Percentiles rank a stretch among this genome's conserved stretches.
Evolutionary conservation across 2,329 filamentous ascomycete species (phyloP).

Genomic region (Stemphylium lycopersici): DNA sequence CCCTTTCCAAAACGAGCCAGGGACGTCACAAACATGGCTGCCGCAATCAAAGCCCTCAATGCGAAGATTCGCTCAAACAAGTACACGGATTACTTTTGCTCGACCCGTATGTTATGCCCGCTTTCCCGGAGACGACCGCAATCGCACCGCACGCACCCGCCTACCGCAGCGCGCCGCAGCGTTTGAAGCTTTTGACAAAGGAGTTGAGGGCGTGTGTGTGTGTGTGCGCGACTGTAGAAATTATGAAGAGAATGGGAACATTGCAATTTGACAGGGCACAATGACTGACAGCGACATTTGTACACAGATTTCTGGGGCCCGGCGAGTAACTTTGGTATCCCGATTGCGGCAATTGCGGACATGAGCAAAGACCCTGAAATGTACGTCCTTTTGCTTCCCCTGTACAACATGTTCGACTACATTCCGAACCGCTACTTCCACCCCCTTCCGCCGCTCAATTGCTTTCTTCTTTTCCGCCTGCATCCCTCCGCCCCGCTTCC

Average conservation of each 20-base stretch:
- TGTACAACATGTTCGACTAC: not conserved
- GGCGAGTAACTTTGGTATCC: slow-evolving; percentile 61
- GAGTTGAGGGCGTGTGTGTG: not conserved
- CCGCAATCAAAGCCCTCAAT: slow-evolving; percentile 61
- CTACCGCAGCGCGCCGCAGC: not conserved
- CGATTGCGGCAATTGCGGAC: slow-evolving; percentile 60
- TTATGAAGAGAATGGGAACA: not conserved
- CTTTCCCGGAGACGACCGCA: not conserved
- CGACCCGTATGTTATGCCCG: slow-evolving; percentile 55
- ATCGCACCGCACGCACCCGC: not conserved
- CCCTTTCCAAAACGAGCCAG: not conserved
- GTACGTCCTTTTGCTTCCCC: slow-evolving; percentile 40
- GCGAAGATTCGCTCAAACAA: slow-evolving; percentile 59
- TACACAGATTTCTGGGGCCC: slow-evolving; percentile 59
- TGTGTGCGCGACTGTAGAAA: not conserved
- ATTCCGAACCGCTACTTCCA: no score
- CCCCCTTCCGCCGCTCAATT: not conserved
- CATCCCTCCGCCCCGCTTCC: not conserved
- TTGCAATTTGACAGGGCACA: not conserved
- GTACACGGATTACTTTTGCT: slow-evolving; percentile 59
- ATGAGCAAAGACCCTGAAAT: slow-evolving; percentile 61
- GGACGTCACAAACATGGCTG: slow-evolving; percentile 52
- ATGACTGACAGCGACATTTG: slow-evolving; percentile 10
- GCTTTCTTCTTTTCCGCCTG: not conserved
- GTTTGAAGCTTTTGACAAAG: not conserved